Conservation (phyloP, 1,284 basidiomycete species). For the Anthracocystis walkeri region DNA sequence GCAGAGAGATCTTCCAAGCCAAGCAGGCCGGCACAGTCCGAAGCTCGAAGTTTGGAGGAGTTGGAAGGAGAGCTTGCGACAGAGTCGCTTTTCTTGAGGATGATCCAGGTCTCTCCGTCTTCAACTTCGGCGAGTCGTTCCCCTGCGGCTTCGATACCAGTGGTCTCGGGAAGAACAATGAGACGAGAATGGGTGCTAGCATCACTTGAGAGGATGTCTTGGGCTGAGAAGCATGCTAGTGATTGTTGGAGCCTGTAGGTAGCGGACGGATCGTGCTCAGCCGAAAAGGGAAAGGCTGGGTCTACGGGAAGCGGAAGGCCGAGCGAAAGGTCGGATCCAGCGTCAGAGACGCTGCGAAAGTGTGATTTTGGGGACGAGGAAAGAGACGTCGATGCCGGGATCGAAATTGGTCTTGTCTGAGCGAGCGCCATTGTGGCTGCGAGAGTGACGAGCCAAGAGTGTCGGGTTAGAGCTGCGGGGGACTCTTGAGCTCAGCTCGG, state of each 20-base stretch:
- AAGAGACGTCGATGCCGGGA: slow-evolving; percentile 19
- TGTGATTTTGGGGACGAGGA: slow-evolving; percentile 20
- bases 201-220: slow-evolving; percentile 32
- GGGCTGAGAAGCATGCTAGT: slow-evolving; percentile 26
- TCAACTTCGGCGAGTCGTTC: slow-evolving; percentile 27
- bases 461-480: no score
- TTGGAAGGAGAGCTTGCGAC: neutral
- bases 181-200: slow-evolving; percentile 20
- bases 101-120: slow-evolving; percentile 33
- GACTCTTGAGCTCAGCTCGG: no score
- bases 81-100: slow-evolving; percentile 13
- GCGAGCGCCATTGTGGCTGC: slow-evolving; percentile 25
- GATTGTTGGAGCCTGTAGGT: slow-evolving; percentile 19
- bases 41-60: slow-evolving; percentile 19
- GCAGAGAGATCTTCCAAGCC: slow-evolving; percentile 40
- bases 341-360: slow-evolving; percentile 33
- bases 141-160: slow-evolving; percentile 41
- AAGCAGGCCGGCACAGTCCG: slow-evolving; percentile 37
- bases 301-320: slow-evolving; percentile 12
- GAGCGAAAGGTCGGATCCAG: slow-evolving; percentile 32
- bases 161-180: slow-evolving; percentile 19
- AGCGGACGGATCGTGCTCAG: slow-evolving; percentile 25
- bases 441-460: neutral
- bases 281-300: slow-evolving; percentile 9
- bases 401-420: slow-evolving; percentile 37